Base-by-base conservation (phyloP, 768 basidiomycete genomes). In the Naganishia vaughanmartiniae region DNA sequence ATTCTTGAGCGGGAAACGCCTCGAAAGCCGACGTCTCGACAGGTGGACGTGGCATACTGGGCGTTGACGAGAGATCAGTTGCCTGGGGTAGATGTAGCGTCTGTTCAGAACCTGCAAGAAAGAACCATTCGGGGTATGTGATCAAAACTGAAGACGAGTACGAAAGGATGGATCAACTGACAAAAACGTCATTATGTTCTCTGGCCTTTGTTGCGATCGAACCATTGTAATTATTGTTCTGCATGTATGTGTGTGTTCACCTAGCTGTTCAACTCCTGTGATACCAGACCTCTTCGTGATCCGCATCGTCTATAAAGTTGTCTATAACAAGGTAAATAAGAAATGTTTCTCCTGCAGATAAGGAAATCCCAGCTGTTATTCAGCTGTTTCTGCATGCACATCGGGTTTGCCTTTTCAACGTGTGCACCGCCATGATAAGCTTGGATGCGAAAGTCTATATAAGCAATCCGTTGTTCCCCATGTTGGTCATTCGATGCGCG, bases 21-120 rank as follows among this genome's bases (percentile, higher is more conserved):
- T 70, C 69, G 53, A 33, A 70, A 2, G 69, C 69, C 60, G 60
- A 63, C 36, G 60, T 63, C 42, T 39, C 39, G 33, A 17, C 39
- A n/a, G 60, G 39, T 63, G 42, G 60, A 9, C 60, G 60, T 30
- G 60, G 60, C 60, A 63, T 63, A 0, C 7, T 42, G 42, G 26
- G 39, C 42, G 42, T 36, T 42, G 60, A 45, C 24, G 24, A 4
- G 48, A 51, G 24, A n/a, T 51, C 48, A n/a, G 48, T 51, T 21
- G 24, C 48, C 48, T n/a, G 48, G 24, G 48, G n/a, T 14, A 46
- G 19, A 42, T 42, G 42, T 28, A 26, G 17, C 14, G 60, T 17
- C 39, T 15, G 34, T 17, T 26, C n/a, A n/a, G 15, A 30, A 31
- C 12, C 17, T 14, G 11, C 19, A 36, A 58, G 34, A 58, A 34